These are phyloP conservation scores for Diplodia mutila DNA, from an alignment of 2,329 filamentous ascomycete genomes.

Conservation along the genomic window DNA sequence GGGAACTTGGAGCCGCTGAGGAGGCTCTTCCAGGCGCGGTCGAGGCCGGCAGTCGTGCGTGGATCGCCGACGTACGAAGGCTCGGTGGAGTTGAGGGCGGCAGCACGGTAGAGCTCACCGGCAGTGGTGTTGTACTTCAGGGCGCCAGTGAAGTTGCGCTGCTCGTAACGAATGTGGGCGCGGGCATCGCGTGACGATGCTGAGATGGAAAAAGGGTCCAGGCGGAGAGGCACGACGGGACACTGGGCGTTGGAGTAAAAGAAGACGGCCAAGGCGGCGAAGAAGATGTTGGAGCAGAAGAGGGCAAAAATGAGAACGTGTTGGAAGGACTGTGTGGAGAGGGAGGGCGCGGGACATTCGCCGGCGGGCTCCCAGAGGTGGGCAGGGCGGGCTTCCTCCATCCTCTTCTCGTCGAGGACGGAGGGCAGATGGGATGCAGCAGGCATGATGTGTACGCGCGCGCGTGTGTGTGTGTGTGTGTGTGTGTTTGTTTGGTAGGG, in stretches of 20 bases:
- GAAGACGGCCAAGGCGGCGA: constrained; percentile 18
- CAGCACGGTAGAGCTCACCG: not conserved
- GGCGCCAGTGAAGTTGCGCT: constrained; percentile 15
- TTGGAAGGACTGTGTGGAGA: constrained; percentile 8
- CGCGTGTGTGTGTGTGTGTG: not conserved
- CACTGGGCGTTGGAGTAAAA: constrained; percentile 24
- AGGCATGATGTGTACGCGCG: not conserved
- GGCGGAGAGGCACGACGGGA: not conserved
- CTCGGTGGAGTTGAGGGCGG: not conserved
- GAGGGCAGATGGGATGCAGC: not conserved
- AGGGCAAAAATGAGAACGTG: constrained; percentile 26
- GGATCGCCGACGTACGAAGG: constrained; percentile 12
- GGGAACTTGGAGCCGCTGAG: constrained; percentile 10
- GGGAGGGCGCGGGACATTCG: constrained; percentile 1
- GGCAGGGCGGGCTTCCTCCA: not conserved
- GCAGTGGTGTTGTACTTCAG: constrained; percentile 3
- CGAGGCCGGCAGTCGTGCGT: constrained; percentile 16
- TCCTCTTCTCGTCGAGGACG: constrained; percentile 6
- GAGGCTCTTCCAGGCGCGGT: constrained; percentile 19
- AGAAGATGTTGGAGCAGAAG: constrained; percentile 23
- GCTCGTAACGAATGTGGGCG: constrained; percentile 19
- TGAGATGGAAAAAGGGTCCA: constrained; percentile 7
- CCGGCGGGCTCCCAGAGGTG: constrained; percentile 3
- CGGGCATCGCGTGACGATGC: constrained; percentile 10
- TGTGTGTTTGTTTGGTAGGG: no score